A percentile compares a stretch with the other conserved stretches of the same genome.
These are phyloP conservation scores for Apophysomyces trapeziformis DNA, from an alignment of 371 early-diverging fungal species.

Conservation along the genomic window DNA sequence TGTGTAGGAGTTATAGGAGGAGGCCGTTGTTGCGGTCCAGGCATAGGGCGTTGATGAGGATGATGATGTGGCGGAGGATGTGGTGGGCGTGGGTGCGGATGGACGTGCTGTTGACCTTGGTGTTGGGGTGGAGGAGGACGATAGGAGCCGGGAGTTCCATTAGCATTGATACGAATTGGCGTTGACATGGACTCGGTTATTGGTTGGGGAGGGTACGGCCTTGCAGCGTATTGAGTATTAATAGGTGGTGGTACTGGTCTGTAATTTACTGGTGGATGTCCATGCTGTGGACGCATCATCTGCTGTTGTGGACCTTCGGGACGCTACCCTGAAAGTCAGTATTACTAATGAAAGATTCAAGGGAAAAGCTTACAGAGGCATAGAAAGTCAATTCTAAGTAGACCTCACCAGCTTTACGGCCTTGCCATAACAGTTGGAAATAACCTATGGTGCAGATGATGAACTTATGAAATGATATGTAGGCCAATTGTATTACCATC, in stretches of 20 bases:
- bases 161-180: background rate
- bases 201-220: background rate
- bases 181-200: background rate
- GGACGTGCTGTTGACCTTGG: no score
- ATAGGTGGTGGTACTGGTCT: slow-evolving; percentile 3
- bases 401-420: background rate
- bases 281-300: background rate
- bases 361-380: background rate
- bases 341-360: background rate
- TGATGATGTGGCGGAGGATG: background rate
- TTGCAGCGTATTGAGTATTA: background rate
- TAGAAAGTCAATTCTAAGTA: background rate
- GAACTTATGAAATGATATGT: background rate
- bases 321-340: background rate
- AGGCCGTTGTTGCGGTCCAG: slow-evolving; percentile 3
- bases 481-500: background rate
- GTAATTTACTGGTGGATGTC: background rate
- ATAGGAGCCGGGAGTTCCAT: background rate
- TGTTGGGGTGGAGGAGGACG: background rate
- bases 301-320: background rate
- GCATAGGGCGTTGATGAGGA: slow-evolving; percentile 8
- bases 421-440: background rate
- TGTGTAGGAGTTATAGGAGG: background rate
- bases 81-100: no score
- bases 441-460: background rate